phyloP scores from a whole-genome alignment of 169 alveolate species.

The Theileria parva region DNA sequence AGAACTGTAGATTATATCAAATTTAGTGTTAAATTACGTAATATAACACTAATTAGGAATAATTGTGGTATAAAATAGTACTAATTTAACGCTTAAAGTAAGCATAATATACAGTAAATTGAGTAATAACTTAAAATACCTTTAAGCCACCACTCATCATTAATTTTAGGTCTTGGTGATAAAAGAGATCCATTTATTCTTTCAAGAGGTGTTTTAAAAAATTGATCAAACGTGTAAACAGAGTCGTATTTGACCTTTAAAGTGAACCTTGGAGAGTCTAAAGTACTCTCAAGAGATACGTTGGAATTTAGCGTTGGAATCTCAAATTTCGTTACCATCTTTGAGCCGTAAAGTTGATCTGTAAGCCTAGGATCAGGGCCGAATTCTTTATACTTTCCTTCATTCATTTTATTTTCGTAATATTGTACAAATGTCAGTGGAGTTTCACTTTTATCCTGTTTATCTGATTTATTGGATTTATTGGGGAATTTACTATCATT shows the following conservation, averaged over 20 bases:
- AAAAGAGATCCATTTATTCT: conserved; percentile 28
- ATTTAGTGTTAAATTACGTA: no score
- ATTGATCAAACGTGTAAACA: conserved; percentile 5
- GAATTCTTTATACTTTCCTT: conserved; percentile 12
- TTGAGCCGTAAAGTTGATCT: conserved; percentile 18
- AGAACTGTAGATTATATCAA: no score
- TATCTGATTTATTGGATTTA: background rate
- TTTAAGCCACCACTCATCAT: conserved; percentile 64
- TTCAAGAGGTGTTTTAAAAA: conserved; percentile 50
- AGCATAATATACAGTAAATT: background rate
- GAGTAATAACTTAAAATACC: conserved; percentile 16
- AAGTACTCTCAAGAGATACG: conserved; percentile 33
- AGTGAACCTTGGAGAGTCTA: conserved; percentile 58
- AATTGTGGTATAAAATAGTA: no score
- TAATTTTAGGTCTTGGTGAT: conserved; percentile 25
- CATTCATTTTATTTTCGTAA: conserved; percentile 18
- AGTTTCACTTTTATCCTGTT: background rate
- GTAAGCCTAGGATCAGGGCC: conserved; percentile 50
- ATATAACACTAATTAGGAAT: no score
- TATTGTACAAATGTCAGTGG: background rate
- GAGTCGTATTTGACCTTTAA: conserved; percentile 16
- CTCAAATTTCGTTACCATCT: conserved; percentile 37
- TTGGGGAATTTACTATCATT: background rate
- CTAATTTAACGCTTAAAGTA: background rate
- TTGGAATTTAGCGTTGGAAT: conserved; percentile 29